Conservation (phyloP, 495 filamentous ascomycete species). For the Patellaria atrata region DNA sequence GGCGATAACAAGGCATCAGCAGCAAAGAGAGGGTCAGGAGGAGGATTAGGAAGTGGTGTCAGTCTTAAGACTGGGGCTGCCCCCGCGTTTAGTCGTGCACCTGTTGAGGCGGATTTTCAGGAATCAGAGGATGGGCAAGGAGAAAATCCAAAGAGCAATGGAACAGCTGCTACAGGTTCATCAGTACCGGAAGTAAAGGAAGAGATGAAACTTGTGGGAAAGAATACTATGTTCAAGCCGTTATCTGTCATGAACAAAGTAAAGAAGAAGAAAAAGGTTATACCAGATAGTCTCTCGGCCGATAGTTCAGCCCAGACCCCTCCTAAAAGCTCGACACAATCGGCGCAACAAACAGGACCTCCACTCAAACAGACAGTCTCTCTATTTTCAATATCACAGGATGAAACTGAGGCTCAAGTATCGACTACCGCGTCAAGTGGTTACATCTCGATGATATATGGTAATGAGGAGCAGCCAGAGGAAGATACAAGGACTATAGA, state of each 20-base stretch:
- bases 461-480: too few relatives aligned
- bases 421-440: conserved; percentile 25
- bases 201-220: conserved; percentile 56
- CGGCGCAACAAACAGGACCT: conserved; percentile 14
- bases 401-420: conserved; percentile 15
- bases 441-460: conserved; percentile 22
- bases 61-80: conserved; percentile 66
- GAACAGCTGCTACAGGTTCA: conserved; percentile 7
- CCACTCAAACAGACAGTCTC: conserved; percentile 33
- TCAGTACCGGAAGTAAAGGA: too few relatives aligned
- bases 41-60: conserved; percentile 34
- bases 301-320: too few relatives aligned
- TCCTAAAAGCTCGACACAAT: too few relatives aligned
- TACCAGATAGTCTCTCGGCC: too few relatives aligned
- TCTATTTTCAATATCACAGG: conserved; percentile 42
- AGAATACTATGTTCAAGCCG: conserved; percentile 76
- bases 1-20: conserved; percentile 28
- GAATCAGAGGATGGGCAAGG: conserved; percentile 1
- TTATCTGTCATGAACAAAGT: conserved; percentile 60
- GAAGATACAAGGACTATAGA: too few relatives aligned
- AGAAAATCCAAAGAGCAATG: conserved; percentile 11
- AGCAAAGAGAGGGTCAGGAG: conserved; percentile 28
- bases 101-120: conserved; percentile 5
- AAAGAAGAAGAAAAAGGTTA: conserved; percentile 41
- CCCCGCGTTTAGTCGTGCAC: conserved; percentile 58